Base-by-base conservation (phyloP, 2,329 filamentous ascomycete genomes). In the Raffaelea deltoideospora region DNA sequence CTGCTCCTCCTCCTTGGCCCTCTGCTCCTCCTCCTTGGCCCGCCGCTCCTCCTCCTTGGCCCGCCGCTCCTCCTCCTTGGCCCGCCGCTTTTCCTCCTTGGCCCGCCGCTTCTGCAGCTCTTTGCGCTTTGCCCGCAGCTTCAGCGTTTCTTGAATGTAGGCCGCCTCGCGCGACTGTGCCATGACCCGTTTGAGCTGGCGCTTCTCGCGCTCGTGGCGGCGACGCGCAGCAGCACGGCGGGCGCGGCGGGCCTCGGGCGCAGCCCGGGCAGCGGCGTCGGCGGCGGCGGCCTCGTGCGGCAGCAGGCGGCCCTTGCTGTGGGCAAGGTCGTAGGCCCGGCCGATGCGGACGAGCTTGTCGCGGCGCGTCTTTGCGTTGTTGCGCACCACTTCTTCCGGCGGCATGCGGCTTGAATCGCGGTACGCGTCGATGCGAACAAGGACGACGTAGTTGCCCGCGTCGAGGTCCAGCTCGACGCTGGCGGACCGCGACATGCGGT, bases 271-370 rank as follows among this genome's bases (percentile, higher is more conserved):
- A n/a, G n/a, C n/a, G n/a, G n/a, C n/a, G n/a, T n/a, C n/a, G n/a
- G n/a, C n/a, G 8, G 13, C 23, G 13, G 23, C 23, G 23, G 23
- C 23, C 13, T 26, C 23, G 23, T 13, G 23, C 23, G 23, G 8
- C 23, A 58, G 54, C 2, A 69, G 61, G 43, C 65, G 63, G 2
- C 67, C 70, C 50, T 75, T 75, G 54, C 61, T 65, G 46, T 76
- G 72, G 0, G 72, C 72, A 6, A 75, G 47, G 45, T 76, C 71
- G 41, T 76, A 76, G 0, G 70, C 65, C 28, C 64, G 60, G 3
- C 70, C 72, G 6, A 75, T 66, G 28, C 69, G 65, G 1, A 67
- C 62, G 3, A 76, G 56, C 51, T 76, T 76, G 31, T 72, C 69
- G 34, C 74, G 72, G 11, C 67, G 61, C 2, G 52, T 47, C 34